Percentiles rank a stretch among this genome's conserved stretches.
These are phyloP conservation scores for Pisolithus sp. DNA, from an alignment of 768 basidiomycete genomes.

Conservation along the genomic window DNA sequence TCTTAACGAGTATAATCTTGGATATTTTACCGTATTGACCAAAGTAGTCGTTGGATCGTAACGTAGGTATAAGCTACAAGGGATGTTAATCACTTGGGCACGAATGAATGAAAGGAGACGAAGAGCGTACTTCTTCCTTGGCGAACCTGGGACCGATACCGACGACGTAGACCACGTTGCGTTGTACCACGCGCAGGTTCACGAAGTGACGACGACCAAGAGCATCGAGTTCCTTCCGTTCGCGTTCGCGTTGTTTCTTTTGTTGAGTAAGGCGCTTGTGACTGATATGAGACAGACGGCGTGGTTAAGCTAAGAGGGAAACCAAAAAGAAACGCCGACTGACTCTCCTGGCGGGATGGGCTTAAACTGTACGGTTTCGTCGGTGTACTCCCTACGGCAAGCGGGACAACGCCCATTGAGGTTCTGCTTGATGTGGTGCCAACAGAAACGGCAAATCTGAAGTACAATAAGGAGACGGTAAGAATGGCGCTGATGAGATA, in stretches of 20 bases:
- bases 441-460: constrained; percentile 98
- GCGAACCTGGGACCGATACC: constrained; percentile 92
- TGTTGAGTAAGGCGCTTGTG: constrained; percentile 92
- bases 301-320: constrained; percentile 5
- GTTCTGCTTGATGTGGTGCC: constrained; percentile 96
- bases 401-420: constrained; percentile 95
- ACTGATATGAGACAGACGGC: constrained; percentile 35
- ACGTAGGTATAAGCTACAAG: constrained; percentile 74
- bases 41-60: constrained; percentile 94
- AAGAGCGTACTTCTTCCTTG: constrained; percentile 80
- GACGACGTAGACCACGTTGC: constrained; percentile 92
- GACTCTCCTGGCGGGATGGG: constrained; percentile 94
- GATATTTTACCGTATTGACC: constrained; percentile 98
- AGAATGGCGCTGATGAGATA: constrained; percentile 14
- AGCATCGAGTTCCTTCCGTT: constrained; percentile 89
- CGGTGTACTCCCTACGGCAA: constrained; percentile 87
- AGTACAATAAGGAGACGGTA: constrained; percentile 6
- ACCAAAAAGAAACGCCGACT: constrained; percentile 28
- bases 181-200: constrained; percentile 94
- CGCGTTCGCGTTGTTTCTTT: constrained; percentile 91
- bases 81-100: constrained; percentile 4
- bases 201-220: constrained; percentile 80
- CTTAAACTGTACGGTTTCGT: constrained; percentile 91
- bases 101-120: background rate
- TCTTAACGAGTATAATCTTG: constrained; percentile 90